A percentile compares a stretch with the other conserved stretches of the same genome.
Evolutionary conservation across 805 yeast species (phyloP).

Genomic region (Myxozyma neglecta): DNA sequence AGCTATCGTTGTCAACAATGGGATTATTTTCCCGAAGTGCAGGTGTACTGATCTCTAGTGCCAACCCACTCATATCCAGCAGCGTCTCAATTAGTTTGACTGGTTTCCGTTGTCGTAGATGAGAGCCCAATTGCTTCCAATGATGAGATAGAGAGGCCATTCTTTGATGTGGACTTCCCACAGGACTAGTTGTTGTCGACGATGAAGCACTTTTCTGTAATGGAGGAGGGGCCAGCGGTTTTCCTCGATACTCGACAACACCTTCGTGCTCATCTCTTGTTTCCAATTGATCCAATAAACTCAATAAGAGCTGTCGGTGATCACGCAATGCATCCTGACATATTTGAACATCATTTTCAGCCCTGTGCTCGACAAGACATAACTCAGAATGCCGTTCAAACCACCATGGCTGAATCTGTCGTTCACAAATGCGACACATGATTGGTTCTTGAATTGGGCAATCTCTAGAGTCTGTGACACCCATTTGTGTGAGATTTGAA

Average conservation of each 20-base stretch:
- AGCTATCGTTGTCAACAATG: slow-evolving; percentile 39
- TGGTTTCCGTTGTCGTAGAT: slow-evolving; percentile 20
- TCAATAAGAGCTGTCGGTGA: slow-evolving; percentile 48
- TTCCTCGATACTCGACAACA: slow-evolving; percentile 24
- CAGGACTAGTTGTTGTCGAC: background rate
- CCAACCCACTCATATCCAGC: slow-evolving; percentile 69
- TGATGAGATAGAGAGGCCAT: slow-evolving; percentile 7
- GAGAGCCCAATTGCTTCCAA: slow-evolving; percentile 10
- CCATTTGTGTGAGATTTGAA: slow-evolving; percentile 60
- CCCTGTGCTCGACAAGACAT: slow-evolving; percentile 80
- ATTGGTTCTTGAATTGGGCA: slow-evolving; percentile 38
- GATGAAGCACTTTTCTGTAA: slow-evolving; percentile 1
- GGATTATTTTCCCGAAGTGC: slow-evolving; percentile 45
- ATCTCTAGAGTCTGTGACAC: slow-evolving; percentile 56
- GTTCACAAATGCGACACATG: slow-evolving; percentile 90
- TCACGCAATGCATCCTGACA: slow-evolving; percentile 77
- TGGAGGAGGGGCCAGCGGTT: slow-evolving; percentile 17
- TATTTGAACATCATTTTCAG: slow-evolving; percentile 71
- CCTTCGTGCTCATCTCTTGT: slow-evolving; percentile 15
- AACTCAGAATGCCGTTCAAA: slow-evolving; percentile 85
- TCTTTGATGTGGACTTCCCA: background rate
- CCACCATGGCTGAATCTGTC: slow-evolving; percentile 93
- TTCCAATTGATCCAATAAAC: slow-evolving; percentile 25
- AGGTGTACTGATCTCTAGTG: slow-evolving; percentile 71
- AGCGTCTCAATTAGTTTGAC: slow-evolving; percentile 41